Conservation (phyloP, 768 basidiomycete genomes). For the Macrolepiota albuminosa region DNA sequence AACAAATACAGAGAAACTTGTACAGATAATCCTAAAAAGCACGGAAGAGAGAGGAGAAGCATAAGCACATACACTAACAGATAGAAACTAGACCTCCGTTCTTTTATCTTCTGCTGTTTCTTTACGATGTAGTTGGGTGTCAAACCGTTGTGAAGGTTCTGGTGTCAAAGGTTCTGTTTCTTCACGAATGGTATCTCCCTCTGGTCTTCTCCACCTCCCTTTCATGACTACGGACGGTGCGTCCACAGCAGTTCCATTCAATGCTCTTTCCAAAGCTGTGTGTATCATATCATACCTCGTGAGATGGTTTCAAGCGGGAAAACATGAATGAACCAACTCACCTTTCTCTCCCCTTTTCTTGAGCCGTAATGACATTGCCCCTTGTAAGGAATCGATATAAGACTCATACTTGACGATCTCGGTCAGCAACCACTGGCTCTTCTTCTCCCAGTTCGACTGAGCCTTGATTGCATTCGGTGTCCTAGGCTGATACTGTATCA, state of each 20-base stretch:
- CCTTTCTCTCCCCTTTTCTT: slow-evolving; percentile 90
- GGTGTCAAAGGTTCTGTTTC: slow-evolving; percentile 28
- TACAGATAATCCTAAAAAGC: slow-evolving; percentile 12
- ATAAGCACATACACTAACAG: slow-evolving; percentile 2
- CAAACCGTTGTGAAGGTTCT: slow-evolving; percentile 21
- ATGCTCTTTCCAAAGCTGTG: slow-evolving; percentile 30
- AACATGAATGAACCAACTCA: slow-evolving; percentile 10
- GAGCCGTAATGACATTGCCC: slow-evolving; percentile 78
- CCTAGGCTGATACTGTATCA: slow-evolving; percentile 70
- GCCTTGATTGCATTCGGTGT: slow-evolving; percentile 74
- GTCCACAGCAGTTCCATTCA: slow-evolving; percentile 28
- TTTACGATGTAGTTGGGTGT: slow-evolving; percentile 18
- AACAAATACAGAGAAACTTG: slow-evolving; percentile 2
- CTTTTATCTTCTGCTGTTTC: slow-evolving; percentile 22
- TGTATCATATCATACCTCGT: not conserved
- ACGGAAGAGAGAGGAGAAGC: not conserved
- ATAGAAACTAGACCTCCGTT: slow-evolving; percentile 17
- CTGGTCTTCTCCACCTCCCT: slow-evolving; percentile 29
- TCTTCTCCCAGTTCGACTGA: slow-evolving; percentile 88
- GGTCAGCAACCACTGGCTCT: slow-evolving; percentile 80
- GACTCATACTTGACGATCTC: slow-evolving; percentile 96
- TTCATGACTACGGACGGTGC: slow-evolving; percentile 18
- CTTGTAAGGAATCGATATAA: slow-evolving; percentile 86
- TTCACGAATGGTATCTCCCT: slow-evolving; percentile 28
- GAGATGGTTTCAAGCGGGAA: not conserved